Conservation (phyloP, 495 filamentous ascomycete genomes). For the Podospora pseudocomata region DNA sequence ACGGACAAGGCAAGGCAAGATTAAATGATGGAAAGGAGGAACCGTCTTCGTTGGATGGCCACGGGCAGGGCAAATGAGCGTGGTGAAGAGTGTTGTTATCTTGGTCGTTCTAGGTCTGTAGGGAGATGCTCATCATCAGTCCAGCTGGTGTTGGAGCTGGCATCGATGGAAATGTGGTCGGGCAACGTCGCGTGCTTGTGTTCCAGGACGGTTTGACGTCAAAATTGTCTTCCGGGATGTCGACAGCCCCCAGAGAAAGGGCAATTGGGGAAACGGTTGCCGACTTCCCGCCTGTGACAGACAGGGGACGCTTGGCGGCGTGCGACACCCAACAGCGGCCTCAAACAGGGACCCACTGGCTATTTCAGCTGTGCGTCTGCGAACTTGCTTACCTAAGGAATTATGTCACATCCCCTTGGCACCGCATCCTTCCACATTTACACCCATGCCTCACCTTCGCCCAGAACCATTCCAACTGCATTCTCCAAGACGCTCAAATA, state of each 20-base stretch:
- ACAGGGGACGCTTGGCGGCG: conserved; percentile 11
- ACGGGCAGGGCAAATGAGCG: conserved; percentile 17
- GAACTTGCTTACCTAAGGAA: too few relatives aligned
- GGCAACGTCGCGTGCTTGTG: neutral
- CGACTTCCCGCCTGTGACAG: conserved; percentile 2
- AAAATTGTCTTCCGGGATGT: conserved; percentile 3
- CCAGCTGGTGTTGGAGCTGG: conserved; percentile 22
- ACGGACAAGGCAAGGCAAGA: neutral
- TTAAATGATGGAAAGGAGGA: conserved; percentile 1
- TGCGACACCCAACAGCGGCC: neutral
- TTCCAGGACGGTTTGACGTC: conserved; percentile 10
- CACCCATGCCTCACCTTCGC: neutral
- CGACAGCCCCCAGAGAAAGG: neutral
- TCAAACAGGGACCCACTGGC: neutral
- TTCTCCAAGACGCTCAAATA: neutral
- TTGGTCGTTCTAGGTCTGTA: neutral
- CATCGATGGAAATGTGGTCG: conserved; percentile 19
- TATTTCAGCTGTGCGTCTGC: neutral
- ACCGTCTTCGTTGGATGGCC: conserved; percentile 7
- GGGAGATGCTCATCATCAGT: conserved; percentile 28
- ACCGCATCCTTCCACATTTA: neutral
- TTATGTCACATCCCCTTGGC: neutral
- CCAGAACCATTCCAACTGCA: neutral
- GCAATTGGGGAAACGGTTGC: conserved; percentile 7
- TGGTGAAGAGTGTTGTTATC: conserved; percentile 9